A percentile compares a stretch with the other conserved stretches of the same genome.
These are phyloP conservation scores for Wickerhamiella australiensis DNA, from an alignment of 805 yeast genomes.

Conservation along the genomic window DNA sequence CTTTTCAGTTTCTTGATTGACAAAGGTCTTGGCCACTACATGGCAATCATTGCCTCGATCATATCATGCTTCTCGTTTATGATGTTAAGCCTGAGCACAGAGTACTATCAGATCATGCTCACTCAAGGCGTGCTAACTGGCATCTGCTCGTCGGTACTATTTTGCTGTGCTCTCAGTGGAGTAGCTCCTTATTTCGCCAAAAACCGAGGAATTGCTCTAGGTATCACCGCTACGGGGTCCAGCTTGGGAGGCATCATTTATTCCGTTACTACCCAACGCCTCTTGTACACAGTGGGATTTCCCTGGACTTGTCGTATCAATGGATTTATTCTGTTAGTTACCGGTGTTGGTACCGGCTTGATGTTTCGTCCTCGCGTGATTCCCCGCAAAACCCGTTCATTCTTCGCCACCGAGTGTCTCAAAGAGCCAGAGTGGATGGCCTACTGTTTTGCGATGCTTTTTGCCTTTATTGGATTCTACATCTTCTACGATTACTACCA, in stretches of 20 bases:
- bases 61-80: conserved; percentile 23
- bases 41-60: conserved; percentile 22
- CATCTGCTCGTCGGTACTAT: conserved; percentile 33
- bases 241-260: conserved; percentile 40
- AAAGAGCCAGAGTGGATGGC: conserved; percentile 23
- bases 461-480: conserved; percentile 28
- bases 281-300: conserved; percentile 38
- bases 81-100: conserved; percentile 29
- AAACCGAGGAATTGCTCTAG: conserved; percentile 36
- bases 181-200: conserved; percentile 37
- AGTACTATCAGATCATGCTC: conserved; percentile 40
- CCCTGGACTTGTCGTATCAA: conserved; percentile 44
- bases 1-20: conserved; percentile 28
- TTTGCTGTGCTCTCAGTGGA: conserved; percentile 36
- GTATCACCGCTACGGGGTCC: conserved; percentile 40
- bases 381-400: conserved; percentile 18
- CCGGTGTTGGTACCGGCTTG: conserved; percentile 21
- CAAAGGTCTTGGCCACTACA: conserved; percentile 21
- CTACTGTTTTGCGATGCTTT: conserved; percentile 21
- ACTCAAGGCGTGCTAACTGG: conserved; percentile 42
- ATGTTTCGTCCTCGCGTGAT: conserved; percentile 25
- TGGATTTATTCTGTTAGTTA: conserved; percentile 33
- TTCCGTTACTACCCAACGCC: conserved; percentile 36
- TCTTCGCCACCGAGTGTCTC: conserved; percentile 24
- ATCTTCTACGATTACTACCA: conserved; percentile 29